These are phyloP conservation scores for Lecanicillium sp. DNA, from an alignment of 2,329 filamentous ascomycete species.

Conservation along the genomic window DNA sequence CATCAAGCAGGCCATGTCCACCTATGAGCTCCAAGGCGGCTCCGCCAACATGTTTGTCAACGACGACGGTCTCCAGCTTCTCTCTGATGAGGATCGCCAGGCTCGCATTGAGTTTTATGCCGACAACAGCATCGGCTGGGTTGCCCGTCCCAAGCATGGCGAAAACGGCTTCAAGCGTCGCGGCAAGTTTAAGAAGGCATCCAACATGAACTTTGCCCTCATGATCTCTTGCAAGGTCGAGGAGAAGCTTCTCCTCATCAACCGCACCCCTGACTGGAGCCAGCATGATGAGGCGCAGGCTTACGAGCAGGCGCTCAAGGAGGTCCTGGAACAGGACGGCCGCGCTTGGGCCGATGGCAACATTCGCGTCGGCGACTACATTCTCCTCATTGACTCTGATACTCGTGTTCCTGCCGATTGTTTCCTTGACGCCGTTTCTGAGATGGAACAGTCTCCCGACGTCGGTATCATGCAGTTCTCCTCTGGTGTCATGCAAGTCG, in stretches of 20 bases:
- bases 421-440: slow-evolving; percentile 68
- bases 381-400: slow-evolving; percentile 67
- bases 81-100: slow-evolving; percentile 53
- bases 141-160: slow-evolving; percentile 56
- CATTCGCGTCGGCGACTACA: slow-evolving; percentile 79
- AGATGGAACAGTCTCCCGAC: slow-evolving; percentile 73
- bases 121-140: slow-evolving; percentile 63
- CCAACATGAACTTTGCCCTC: slow-evolving; percentile 65
- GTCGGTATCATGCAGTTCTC: slow-evolving; percentile 74
- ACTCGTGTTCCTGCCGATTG: slow-evolving; percentile 73
- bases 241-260: slow-evolving; percentile 52
- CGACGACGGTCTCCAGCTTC: slow-evolving; percentile 65
- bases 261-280: slow-evolving; percentile 55
- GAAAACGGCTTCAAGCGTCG: slow-evolving; percentile 54
- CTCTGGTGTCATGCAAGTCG: slow-evolving; percentile 73
- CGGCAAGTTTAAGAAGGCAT: slow-evolving; percentile 64
- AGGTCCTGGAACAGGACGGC: slow-evolving; percentile 59
- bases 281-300: slow-evolving; percentile 60
- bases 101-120: slow-evolving; percentile 62
- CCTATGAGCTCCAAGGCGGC: slow-evolving; percentile 70
- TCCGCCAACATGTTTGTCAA: slow-evolving; percentile 72
- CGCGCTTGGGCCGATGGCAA: slow-evolving; percentile 78
- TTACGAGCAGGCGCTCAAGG: slow-evolving; percentile 57
- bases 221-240: slow-evolving; percentile 64
- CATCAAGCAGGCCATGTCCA: slow-evolving; percentile 69